Conservation (phyloP, 768 basidiomycete genomes). For the Mycena haematopus region DNA sequence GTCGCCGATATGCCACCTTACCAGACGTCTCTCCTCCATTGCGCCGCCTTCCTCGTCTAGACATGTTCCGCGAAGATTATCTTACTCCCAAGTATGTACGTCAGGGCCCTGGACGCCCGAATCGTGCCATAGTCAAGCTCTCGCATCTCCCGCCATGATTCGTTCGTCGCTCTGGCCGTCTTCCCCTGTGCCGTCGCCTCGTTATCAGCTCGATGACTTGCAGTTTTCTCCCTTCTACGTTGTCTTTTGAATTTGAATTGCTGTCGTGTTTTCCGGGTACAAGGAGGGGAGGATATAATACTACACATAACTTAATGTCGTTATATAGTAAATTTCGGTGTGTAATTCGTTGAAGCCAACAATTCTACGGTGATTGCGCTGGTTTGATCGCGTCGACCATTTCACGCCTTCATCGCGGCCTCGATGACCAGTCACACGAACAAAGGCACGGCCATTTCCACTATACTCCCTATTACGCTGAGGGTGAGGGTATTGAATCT, state of each 20-base stretch:
- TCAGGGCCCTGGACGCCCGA: constrained; percentile 25
- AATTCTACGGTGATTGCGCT: constrained; percentile 7
- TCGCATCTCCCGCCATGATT: constrained; percentile 30
- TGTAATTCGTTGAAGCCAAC: background rate
- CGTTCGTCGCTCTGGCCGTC: constrained; percentile 20
- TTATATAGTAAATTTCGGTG: background rate
- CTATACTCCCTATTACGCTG: constrained; percentile 11
- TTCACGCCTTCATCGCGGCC: background rate
- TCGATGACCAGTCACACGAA: constrained; percentile 18
- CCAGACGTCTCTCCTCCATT: constrained; percentile 24
- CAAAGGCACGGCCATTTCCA: constrained; percentile 22
- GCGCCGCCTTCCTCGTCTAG: constrained; percentile 5
- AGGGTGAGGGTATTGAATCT: background rate
- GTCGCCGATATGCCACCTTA: constrained; percentile 23
- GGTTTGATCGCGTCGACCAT: constrained; percentile 6
- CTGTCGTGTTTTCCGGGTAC: background rate
- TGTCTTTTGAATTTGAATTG: constrained; percentile 15
- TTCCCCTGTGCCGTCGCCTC: constrained; percentile 22
- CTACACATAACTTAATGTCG: background rate
- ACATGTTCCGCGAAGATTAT: constrained; percentile 26
- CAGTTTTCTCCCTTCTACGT: constrained; percentile 29
- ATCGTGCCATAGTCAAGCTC: constrained; percentile 9
- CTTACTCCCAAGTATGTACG: constrained; percentile 20
- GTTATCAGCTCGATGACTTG: constrained; percentile 25
- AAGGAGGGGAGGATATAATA: background rate